Percentiles rank a stretch among this genome's conserved stretches.
phyloP scores from a whole-genome alignment of 306 rosid species.

The Amphicarpaea edgeworthii region DNA sequence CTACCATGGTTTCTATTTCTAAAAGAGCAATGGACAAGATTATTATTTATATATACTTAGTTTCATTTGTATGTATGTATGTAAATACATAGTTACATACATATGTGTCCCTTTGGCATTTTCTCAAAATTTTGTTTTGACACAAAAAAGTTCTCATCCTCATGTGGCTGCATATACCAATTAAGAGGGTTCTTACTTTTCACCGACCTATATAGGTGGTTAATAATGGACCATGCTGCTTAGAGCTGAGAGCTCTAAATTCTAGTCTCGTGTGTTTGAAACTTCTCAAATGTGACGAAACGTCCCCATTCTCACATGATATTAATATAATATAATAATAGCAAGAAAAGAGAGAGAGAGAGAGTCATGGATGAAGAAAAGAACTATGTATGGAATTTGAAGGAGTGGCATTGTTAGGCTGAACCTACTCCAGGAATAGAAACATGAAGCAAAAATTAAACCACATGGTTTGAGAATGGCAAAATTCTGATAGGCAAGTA shows the following conservation, averaged over 20 bases:
- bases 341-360: neutral
- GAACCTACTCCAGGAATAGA: slow-evolving; percentile 41
- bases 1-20: slow-evolving; percentile 33
- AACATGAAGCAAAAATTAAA: slow-evolving; percentile 45
- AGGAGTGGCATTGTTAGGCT: slow-evolving; percentile 49
- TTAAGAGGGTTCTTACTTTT: slow-evolving; percentile 38
- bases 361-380: neutral
- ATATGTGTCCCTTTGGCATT: neutral
- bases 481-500: slow-evolving; percentile 48
- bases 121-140: slow-evolving; percentile 15
- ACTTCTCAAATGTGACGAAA: slow-evolving; percentile 45
- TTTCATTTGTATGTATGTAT: slow-evolving; percentile 41
- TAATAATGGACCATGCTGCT: slow-evolving; percentile 48
- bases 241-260: slow-evolving; percentile 33
- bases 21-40: slow-evolving; percentile 8
- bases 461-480: slow-evolving; percentile 47
- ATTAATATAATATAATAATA: slow-evolving; percentile 34
- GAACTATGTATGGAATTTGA: slow-evolving; percentile 48
- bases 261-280: slow-evolving; percentile 34
- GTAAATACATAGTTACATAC: no score
- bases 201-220: slow-evolving; percentile 46
- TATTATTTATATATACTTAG: neutral
- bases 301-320: slow-evolving; percentile 40
- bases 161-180: slow-evolving; percentile 3
- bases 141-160: neutral